Percentiles rank a stretch among this genome's conserved stretches.
Evolutionary conservation across 2,329 filamentous ascomycete species (phyloP).

Genomic region (Trichoderma sp.): DNA sequence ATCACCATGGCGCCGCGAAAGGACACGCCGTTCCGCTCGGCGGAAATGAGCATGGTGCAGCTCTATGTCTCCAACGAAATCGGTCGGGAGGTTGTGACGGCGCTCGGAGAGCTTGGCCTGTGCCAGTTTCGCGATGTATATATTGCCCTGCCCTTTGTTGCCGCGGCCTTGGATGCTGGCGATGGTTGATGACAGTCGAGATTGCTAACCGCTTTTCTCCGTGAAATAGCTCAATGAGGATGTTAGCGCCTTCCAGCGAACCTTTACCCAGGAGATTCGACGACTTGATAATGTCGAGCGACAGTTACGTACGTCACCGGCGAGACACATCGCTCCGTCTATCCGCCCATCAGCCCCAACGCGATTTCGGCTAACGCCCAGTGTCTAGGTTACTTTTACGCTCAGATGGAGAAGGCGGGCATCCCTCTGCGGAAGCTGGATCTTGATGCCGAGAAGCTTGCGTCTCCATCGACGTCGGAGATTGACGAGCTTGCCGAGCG

Average conservation of each 20-base stretch:
- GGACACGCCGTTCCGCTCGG: slow-evolving; percentile 98
- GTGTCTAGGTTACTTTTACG: slow-evolving; percentile 77
- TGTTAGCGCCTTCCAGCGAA: slow-evolving; percentile 90
- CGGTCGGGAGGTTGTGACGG: slow-evolving; percentile 93
- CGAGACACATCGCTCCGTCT: slow-evolving; percentile 25
- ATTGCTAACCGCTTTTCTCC: slow-evolving; percentile 61
- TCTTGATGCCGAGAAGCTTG: slow-evolving; percentile 82
- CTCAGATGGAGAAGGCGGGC: slow-evolving; percentile 89
- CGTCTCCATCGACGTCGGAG: slow-evolving; percentile 84
- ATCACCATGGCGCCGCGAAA: slow-evolving; percentile 60
- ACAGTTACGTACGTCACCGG: slow-evolving; percentile 71
- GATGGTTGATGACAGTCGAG: background rate
- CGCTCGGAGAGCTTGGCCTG: slow-evolving; percentile 89
- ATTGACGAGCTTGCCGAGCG: slow-evolving; percentile 95
- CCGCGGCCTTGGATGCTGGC: background rate
- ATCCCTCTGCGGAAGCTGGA: slow-evolving; percentile 87
- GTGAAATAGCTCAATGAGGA: slow-evolving; percentile 96
- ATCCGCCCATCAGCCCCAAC: slow-evolving; percentile 11
- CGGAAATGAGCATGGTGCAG: slow-evolving; percentile 99
- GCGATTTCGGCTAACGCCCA: slow-evolving; percentile 18
- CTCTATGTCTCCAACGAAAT: slow-evolving; percentile 99
- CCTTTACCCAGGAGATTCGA: slow-evolving; percentile 96
- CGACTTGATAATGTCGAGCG: slow-evolving; percentile 97
- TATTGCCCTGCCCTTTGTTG: background rate
- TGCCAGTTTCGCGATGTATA: slow-evolving; percentile 93